Base-by-base conservation (phyloP, 805 yeast species). In the Cyberlindnera subsufficiens region DNA sequence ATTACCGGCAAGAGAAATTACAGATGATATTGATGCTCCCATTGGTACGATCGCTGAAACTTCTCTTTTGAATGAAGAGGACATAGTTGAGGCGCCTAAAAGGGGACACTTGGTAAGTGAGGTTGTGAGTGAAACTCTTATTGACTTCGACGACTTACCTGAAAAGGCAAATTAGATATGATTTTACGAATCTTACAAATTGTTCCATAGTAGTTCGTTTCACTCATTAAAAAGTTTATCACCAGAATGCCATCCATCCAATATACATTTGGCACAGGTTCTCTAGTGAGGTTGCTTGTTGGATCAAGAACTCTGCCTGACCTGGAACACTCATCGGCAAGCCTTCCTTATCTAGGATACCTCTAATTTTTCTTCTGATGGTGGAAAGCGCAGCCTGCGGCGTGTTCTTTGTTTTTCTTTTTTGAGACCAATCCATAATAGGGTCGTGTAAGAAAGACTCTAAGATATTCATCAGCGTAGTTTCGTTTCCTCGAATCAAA, bases 381-480 rank as follows among this genome's bases (percentile, higher is more conserved):
- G 79, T 77, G 18, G 78, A 72, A 56, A 89, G 66, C 5, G 93
- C 93, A 10, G 75, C 75, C 48, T 82, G 81, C 0, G 91, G 86
- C 4, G 71, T 66, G 37, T 64, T 60, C 34, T 61, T 54, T 34
- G 59, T 66, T 46, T 68, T 69, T 50, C 72, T 64, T 50, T 65
- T 67, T 55, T 55, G 54, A 31, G 71, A 73, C 88, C 90, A 84
- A 53, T 86, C 95, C 61, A 87, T 80, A 42, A 88, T 81, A 1
- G 96, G 96, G 62, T 93, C 99, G 59, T 93, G 87, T 47, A 93
- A 69, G 59, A 93, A 87, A 1, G 96, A 86, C 63, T 93, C 98
- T 55, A 95, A 72, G 36, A 88, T 84, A 56, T 90, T 91, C 86
- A 90, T 83, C 51, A 93, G 66, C 16, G 87, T 78, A 8, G 86